Evolutionary conservation across 2,329 filamentous ascomycete species (phyloP).

Genomic region (Monosporascus sp.): DNA sequence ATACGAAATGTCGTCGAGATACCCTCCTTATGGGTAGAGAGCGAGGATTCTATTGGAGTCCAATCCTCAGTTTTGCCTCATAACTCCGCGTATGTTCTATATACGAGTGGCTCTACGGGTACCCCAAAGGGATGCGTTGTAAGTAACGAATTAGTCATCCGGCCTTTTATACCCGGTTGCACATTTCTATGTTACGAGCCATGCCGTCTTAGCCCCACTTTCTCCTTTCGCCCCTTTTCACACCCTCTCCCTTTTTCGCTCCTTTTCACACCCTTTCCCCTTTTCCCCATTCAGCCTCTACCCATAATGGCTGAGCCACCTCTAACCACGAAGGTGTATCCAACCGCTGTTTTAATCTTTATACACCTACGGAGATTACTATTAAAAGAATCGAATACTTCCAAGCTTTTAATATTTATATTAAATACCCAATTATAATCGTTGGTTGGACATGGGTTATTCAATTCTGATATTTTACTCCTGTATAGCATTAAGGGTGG

Average conservation of each 20-base stretch:
- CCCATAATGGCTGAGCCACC: too few relatives aligned
- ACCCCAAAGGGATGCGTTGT: neutral
- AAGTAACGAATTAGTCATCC: neutral
- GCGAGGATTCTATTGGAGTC: neutral
- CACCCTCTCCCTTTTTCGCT: neutral
- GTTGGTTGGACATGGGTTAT: too few relatives aligned
- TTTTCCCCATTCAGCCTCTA: too few relatives aligned
- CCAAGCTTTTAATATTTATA: neutral
- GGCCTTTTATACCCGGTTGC: neutral
- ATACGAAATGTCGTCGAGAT: neutral
- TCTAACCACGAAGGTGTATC: too few relatives aligned
- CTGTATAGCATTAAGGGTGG: too few relatives aligned
- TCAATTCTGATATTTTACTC: too few relatives aligned
- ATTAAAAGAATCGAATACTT: neutral
- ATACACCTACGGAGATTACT: neutral
- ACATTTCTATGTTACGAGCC: neutral
- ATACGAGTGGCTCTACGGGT: neutral
- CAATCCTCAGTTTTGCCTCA: neutral
- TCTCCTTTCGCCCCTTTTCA: neutral
- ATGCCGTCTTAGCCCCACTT: neutral
- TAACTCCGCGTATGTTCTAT: neutral
- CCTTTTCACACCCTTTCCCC: neutral
- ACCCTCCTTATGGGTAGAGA: neutral
- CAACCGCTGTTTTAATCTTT: too few relatives aligned
- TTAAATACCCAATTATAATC: neutral